phyloP scores from a whole-genome alignment of 768 basidiomycete genomes.

The Xanthoconium stramineum region DNA sequence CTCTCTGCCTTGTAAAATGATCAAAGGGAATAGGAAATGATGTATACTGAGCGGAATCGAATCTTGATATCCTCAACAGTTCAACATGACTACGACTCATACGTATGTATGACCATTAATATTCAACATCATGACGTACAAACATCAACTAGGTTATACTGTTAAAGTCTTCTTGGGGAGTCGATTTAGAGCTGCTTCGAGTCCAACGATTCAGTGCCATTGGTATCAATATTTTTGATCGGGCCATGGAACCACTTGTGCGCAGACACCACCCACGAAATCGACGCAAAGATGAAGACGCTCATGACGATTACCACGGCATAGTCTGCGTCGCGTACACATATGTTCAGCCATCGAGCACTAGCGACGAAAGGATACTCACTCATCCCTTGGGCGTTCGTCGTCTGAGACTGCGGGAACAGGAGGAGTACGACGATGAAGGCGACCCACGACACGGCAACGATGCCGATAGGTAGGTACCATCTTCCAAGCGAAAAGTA shows the following conservation, averaged over 20 bases:
- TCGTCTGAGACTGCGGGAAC: slow-evolving; percentile 46
- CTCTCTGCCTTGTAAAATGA: slow-evolving; percentile 3
- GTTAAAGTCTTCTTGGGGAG: background rate
- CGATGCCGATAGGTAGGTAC: slow-evolving; percentile 54
- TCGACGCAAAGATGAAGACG: slow-evolving; percentile 61
- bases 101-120: background rate
- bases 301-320: slow-evolving; percentile 61
- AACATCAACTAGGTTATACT: background rate
- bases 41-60: background rate
- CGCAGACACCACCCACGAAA: slow-evolving; percentile 66
- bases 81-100: background rate
- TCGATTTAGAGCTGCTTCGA: slow-evolving; percentile 11
- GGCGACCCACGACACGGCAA: slow-evolving; percentile 64
- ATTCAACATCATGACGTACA: background rate
- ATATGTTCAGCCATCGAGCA: background rate
- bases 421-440: slow-evolving; percentile 60
- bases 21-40: background rate
- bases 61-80: background rate
- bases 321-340: slow-evolving; percentile 46
- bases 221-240: slow-evolving; percentile 44
- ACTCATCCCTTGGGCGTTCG: slow-evolving; percentile 54
- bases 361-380: slow-evolving; percentile 21
- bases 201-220: background rate
- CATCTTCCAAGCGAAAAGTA: slow-evolving; percentile 60
- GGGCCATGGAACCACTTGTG: slow-evolving; percentile 72